Conservation (phyloP, 176 grass and related monocot species). For the sorghum (Sorghum bicolor) region DNA sequence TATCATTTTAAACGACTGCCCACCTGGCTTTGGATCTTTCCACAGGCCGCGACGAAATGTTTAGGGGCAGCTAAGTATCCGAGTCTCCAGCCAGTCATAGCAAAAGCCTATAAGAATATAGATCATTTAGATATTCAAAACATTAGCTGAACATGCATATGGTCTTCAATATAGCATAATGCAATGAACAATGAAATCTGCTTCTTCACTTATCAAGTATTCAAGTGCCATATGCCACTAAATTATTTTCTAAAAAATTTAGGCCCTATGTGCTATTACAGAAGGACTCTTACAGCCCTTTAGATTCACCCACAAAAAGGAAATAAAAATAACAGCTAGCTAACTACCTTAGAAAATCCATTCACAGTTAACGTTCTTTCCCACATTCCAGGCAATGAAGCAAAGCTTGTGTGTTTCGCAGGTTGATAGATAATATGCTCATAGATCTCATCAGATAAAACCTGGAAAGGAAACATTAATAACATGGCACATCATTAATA, state of each 20-base stretch:
- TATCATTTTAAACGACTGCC: background rate
- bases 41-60: slow-evolving; percentile 75
- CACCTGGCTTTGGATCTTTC: slow-evolving; percentile 97
- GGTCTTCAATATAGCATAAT: background rate
- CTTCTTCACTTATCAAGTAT: background rate
- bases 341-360: slow-evolving; percentile 78
- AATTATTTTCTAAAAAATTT: background rate
- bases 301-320: background rate
- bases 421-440: slow-evolving; percentile 81
- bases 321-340: background rate
- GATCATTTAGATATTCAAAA: slow-evolving; percentile 6
- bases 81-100: slow-evolving; percentile 96
- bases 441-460: slow-evolving; percentile 86
- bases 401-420: slow-evolving; percentile 80
- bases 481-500: slow-evolving; percentile 6
- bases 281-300: background rate
- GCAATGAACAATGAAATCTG: background rate
- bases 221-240: background rate
- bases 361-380: slow-evolving; percentile 79
- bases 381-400: slow-evolving; percentile 75
- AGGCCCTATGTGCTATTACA: background rate
- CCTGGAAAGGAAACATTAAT: slow-evolving; percentile 47
- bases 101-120: slow-evolving; percentile 70
- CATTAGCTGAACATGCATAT: background rate
- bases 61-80: slow-evolving; percentile 87